phyloP scores from a whole-genome alignment of 139 green algal genomes.

The Chlamydomonas schloesseri region DNA sequence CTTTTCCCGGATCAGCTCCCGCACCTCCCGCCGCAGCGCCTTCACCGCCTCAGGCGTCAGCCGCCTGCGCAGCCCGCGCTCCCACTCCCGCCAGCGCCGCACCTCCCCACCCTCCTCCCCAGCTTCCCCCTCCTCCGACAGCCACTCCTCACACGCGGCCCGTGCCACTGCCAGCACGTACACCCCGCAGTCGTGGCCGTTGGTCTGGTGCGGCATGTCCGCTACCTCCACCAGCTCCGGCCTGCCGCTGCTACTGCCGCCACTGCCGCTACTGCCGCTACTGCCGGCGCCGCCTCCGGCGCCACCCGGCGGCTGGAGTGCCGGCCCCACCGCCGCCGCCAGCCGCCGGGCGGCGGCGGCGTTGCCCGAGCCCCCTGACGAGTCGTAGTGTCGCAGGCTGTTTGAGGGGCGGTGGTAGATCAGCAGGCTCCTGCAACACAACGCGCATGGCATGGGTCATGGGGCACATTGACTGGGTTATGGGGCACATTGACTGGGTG shows the following conservation, averaged over 20 bases:
- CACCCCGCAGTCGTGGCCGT: conserved; percentile 81
- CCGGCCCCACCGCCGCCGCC: neutral
- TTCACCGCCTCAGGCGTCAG: conserved; percentile 30
- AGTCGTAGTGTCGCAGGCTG: conserved; percentile 75
- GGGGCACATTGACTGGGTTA: too few relatives aligned
- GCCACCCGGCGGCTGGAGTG: neutral
- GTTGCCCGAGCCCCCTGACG: conserved; percentile 1
- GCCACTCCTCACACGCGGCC: conserved; percentile 35
- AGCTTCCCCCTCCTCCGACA: neutral
- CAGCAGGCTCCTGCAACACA: conserved; percentile 66
- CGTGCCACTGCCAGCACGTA: conserved; percentile 72
- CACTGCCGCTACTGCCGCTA: neutral
- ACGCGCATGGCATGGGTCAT: too few relatives aligned
- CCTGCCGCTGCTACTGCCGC: neutral
- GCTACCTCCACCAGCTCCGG: conserved; percentile 22
- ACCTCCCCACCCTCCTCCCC: neutral
- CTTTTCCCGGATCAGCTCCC: conserved; percentile 17
- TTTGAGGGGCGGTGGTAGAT: conserved; percentile 46
- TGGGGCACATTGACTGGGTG: too few relatives aligned
- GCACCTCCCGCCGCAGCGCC: conserved; percentile 21
- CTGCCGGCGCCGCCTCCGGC: neutral
- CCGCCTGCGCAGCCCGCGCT: neutral
- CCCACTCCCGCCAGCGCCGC: neutral
- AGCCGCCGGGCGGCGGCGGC: conserved; percentile 2
- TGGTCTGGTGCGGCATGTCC: conserved; percentile 66